These are phyloP conservation scores for Citrus inodora DNA, from an alignment of 345 rosid species.

Conservation along the genomic window DNA sequence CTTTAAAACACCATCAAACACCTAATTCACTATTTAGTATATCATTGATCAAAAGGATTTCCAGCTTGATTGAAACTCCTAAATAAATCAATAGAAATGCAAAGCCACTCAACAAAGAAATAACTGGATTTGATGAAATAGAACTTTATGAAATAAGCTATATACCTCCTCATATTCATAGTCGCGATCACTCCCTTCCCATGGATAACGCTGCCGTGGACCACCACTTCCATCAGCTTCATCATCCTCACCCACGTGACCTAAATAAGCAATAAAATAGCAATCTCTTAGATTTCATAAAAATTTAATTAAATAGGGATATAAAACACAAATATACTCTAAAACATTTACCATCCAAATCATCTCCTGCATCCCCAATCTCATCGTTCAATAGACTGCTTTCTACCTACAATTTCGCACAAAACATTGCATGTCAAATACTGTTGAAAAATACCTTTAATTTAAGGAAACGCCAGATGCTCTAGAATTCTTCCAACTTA, in stretches of 20 bases:
- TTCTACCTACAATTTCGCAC: constrained; percentile 54
- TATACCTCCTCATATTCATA: constrained; percentile 83
- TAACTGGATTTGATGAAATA: background rate
- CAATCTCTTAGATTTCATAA: background rate
- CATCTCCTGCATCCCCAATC: constrained; percentile 53
- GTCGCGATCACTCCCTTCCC: constrained; percentile 96
- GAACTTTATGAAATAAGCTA: background rate
- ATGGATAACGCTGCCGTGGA: constrained; percentile 56
- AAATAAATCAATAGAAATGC: background rate
- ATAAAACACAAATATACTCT: background rate
- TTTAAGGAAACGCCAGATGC: background rate
- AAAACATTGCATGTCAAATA: background rate
- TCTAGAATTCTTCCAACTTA: constrained; percentile 32
- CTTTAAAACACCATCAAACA: background rate
- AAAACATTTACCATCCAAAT: constrained; percentile 50
- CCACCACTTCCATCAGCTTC: constrained; percentile 40
- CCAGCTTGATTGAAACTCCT: background rate
- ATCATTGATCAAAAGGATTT: background rate
- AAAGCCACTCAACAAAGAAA: background rate
- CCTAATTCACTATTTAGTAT: background rate
- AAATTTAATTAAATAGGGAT: background rate
- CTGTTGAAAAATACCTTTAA: background rate
- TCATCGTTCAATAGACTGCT: constrained; percentile 62
- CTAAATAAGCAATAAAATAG: constrained; percentile 30
- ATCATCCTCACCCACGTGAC: constrained; percentile 55